phyloP scores from a whole-genome alignment of 2,329 filamentous ascomycete species.

The Aphanoascus verrucosus region DNA sequence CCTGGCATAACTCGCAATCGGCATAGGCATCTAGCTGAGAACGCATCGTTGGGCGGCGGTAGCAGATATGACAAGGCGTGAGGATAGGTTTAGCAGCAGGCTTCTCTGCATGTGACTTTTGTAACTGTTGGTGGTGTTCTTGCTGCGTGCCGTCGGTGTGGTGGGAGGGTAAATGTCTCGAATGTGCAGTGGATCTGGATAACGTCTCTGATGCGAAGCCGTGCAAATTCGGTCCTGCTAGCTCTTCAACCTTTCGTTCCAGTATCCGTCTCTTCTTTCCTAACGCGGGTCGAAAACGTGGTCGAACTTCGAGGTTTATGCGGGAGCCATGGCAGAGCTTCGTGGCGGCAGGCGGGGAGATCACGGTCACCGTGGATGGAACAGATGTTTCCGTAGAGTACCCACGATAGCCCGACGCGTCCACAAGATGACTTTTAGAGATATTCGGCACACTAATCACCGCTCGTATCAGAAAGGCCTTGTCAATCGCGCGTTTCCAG shows the following conservation, averaged over 20 bases:
- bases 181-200: slow-evolving; percentile 17
- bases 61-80: slow-evolving; percentile 34
- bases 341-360: slow-evolving; percentile 2
- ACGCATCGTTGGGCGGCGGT: slow-evolving; percentile 32
- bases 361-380: slow-evolving; percentile 3
- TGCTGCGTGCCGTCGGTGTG: slow-evolving; percentile 8
- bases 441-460: slow-evolving; percentile 1
- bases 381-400: not conserved
- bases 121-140: slow-evolving; percentile 10
- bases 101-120: not conserved
- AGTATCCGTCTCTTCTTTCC: not conserved
- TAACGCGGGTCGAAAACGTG: not conserved
- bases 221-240: not conserved
- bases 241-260: slow-evolving; percentile 2
- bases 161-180: not conserved
- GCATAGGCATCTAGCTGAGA: slow-evolving; percentile 33
- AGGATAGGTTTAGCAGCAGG: slow-evolving; percentile 17
- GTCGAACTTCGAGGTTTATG: slow-evolving; percentile 9
- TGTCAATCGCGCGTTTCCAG: not conserved
- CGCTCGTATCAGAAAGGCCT: not conserved
- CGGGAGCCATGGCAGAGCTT: slow-evolving; percentile 9
- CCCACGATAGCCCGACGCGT: not conserved
- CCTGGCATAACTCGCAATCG: slow-evolving; percentile 31
- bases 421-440: not conserved
- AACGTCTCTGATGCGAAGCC: slow-evolving; percentile 3